These are phyloP conservation scores for Cordyceps javanica DNA, from an alignment of 2,329 filamentous ascomycete species.

Conservation along the genomic window DNA sequence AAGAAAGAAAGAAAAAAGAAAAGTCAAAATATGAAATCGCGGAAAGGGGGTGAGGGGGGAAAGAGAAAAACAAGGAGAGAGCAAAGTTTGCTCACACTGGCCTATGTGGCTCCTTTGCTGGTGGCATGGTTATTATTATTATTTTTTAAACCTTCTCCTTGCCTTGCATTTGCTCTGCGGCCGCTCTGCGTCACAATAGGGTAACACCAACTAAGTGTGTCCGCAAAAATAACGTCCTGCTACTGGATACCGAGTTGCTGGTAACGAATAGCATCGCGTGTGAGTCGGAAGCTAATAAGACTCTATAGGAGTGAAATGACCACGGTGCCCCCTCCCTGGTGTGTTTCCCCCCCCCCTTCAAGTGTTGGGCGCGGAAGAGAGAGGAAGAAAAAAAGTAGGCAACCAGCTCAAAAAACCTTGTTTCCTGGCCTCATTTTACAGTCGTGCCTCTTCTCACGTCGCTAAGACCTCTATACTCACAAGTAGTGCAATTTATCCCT, in stretches of 20 bases:
- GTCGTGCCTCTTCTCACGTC: no score
- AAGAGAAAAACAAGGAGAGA: background rate
- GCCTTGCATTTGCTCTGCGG: background rate
- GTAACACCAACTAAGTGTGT: background rate
- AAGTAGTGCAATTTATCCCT: no score
- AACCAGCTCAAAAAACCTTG: no score
- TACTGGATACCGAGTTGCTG: conserved; percentile 1
- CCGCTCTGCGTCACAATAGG: background rate
- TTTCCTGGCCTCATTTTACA: no score
- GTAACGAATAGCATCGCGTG: conserved; percentile 6
- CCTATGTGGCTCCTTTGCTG: background rate
- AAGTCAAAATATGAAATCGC: no score
- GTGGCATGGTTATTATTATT: no score
- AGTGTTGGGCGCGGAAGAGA: background rate
- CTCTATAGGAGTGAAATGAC: background rate
- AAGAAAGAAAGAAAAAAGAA: no score
- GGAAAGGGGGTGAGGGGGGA: no score
- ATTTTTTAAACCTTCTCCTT: background rate
- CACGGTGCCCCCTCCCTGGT: background rate
- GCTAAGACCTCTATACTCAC: no score
- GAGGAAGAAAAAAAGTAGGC: no score
- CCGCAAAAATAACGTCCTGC: background rate
- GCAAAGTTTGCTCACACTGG: background rate
- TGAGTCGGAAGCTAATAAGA: conserved; percentile 6
- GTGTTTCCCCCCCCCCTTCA: background rate